Evolutionary conservation across 108 stramenopile species (phyloP), one percentile per base, ranked within the genome.

Genomic region (Nitzschia palea): DNA sequence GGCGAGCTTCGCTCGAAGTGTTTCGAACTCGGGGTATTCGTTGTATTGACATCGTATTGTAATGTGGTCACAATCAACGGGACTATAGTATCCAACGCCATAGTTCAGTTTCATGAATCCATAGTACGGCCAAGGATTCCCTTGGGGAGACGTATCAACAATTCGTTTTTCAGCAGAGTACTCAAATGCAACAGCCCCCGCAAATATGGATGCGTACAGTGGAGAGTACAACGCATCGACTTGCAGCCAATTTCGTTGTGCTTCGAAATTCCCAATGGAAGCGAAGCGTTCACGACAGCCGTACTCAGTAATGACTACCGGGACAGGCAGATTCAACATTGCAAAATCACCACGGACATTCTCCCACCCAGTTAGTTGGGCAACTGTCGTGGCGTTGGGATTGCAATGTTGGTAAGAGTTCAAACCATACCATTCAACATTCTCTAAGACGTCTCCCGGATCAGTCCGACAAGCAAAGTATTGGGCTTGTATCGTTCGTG

Each of bases 151-250:
- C 33, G 20, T 26, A 32, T 45, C 53, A 17, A 58, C 62, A 8
- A 44, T 28, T 20, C 23, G 29, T 25, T 62, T 47, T 61, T 82
- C 81, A 10, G 66, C 75, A 9, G 77, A 79, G 52, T 72, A 82
- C 34, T 76, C 74, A 69, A 76, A 82, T 14, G 47, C 81, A 43
- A 82, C 74, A 12, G 74, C 78, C 9, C 81, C 81, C 1, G 74
- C 68, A 60, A 79, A 82, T 1, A 53, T 26, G n/a, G 76, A 51
- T 17, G 22, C 20, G 15, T 70, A 74, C 1, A 34, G 51, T 33
- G 62, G 33, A 2, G 50, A 36, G 45, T 62, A 79, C 61, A 73
- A 34, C 4, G 55, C 51, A 22, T 71, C 62, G 4, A 51, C 43
- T 54, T 69, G 68, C 5, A 62, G 37, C 52, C 59, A 82, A 14